Conservation (phyloP, 306 rosid species). For the Potentilla sterilis region DNA sequence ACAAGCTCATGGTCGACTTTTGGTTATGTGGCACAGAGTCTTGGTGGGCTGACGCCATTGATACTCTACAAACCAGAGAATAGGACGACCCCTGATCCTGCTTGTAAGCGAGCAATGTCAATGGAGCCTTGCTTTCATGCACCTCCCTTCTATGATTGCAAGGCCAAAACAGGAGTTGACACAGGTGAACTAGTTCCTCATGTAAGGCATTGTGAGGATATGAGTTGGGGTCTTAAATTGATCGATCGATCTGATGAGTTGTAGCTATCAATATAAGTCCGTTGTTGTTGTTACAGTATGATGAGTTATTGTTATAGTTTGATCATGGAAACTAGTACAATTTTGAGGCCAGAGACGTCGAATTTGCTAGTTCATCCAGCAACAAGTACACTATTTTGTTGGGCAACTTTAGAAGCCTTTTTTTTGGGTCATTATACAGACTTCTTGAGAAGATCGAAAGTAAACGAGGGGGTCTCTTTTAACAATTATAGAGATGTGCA, state of each 20-base stretch:
- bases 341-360: background rate
- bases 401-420: background rate
- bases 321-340: conserved; percentile 8
- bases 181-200: conserved; percentile 64
- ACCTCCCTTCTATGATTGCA: conserved; percentile 76
- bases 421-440: background rate
- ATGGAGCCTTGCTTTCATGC: conserved; percentile 86
- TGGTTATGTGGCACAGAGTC: conserved; percentile 78
- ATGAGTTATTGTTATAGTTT: conserved; percentile 1
- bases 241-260: conserved; percentile 30
- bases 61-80: conserved; percentile 71
- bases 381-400: background rate
- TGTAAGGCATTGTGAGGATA: conserved; percentile 76
- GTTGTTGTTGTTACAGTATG: background rate
- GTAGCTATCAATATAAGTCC: conserved; percentile 7
- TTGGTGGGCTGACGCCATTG: conserved; percentile 73
- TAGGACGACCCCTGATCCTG: conserved; percentile 49
- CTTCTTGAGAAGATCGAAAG: background rate
- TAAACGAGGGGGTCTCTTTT: background rate
- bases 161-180: conserved; percentile 59
- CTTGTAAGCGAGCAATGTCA: conserved; percentile 66
- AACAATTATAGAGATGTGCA: too few species aligned
- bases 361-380: background rate
- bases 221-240: conserved; percentile 87
- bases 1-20: conserved; percentile 82